These are phyloP conservation scores for Acmispon strigosus DNA, from an alignment of 306 rosid species.

Conservation along the genomic window DNA sequence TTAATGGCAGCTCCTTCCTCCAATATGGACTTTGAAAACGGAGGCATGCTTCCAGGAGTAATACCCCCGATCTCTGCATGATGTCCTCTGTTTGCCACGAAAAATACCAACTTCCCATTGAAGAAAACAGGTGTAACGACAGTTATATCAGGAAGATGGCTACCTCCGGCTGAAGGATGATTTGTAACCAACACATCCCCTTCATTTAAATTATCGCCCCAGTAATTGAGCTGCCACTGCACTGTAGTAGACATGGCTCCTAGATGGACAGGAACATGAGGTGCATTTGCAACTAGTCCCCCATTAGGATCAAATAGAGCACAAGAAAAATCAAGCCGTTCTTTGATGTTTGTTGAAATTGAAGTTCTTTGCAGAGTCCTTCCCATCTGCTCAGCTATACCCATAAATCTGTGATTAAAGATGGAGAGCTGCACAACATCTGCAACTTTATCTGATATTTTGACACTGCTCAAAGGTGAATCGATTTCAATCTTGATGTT, in stretches of 20 bases:
- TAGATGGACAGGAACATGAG: constrained; percentile 87
- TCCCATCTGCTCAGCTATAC: constrained; percentile 99
- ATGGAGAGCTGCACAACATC: constrained; percentile 93
- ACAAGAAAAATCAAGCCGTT: constrained; percentile 91
- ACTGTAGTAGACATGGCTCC: constrained; percentile 97
- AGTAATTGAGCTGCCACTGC: constrained; percentile 75
- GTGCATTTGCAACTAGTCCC: constrained; percentile 95
- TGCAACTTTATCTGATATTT: constrained; percentile 58
- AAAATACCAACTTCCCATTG: constrained; percentile 61
- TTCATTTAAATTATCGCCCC: constrained; percentile 70
- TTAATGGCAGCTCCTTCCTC: constrained; percentile 93
- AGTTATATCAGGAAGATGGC: constrained; percentile 96
- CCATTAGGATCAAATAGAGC: constrained; percentile 93
- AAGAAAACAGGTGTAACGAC: constrained; percentile 86
- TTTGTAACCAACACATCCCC: constrained; percentile 95
- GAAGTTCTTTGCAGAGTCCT: constrained; percentile 93
- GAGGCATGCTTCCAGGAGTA: constrained; percentile 98
- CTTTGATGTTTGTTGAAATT: constrained; percentile 94
- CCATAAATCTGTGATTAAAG: constrained; percentile 94
- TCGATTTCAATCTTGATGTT: constrained; percentile 75
- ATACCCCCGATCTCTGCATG: constrained; percentile 92
- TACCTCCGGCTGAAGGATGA: constrained; percentile 97
- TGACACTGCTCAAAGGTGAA: constrained; percentile 38
- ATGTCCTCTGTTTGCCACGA: constrained; percentile 93
- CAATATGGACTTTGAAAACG: constrained; percentile 82